Base-by-base conservation (phyloP, 306 rosid genomes). In the Cyamopsis tetragonoloba region DNA sequence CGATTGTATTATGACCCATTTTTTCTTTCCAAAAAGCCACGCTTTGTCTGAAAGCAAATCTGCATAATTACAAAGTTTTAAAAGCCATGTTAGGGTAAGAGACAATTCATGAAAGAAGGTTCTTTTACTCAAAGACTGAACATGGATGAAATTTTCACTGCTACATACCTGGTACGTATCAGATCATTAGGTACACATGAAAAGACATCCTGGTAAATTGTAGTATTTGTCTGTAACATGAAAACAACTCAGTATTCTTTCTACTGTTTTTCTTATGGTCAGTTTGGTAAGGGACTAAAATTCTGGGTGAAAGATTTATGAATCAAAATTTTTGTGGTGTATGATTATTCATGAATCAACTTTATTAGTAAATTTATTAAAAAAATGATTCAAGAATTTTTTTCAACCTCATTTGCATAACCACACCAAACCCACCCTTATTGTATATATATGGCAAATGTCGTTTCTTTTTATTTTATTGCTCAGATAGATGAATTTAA, bases 151-250 rank as follows among this genome's bases (percentile, higher is more conserved):
- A n/a, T n/a, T n/a, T n/a, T n/a, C n/a, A n/a, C n/a, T n/a, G n/a
- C n/a, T n/a, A 34, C 62, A 9, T 78, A 90, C 99, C 99, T 93
- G 71, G 88, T 78, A 75, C 82, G 92, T 77, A 93, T 82, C 53
- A 90, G 83, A 83, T 93, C 96, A 54, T 85, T 93, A 4, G 99
- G 99, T 60, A 88, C 72, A 75, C 99, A 93, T 49, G 90, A 82
- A 76, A 93, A 88, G 50, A 93, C 96, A 62, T 90, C 99, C 77
- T 90, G 95, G 79, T 80, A 93, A 79, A 93, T 88, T 32, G 91
- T 13, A 3, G 96, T 88, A 76, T 93, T 93, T 73, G 88, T 80
- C 99, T 93, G 90, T 47, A 55, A 48, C 75, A 51, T 17, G 57
- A 20, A 44, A 54, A 74, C 32, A 53, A 47, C n/a, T 74, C 62